These are phyloP conservation scores for Glebionis coronaria DNA, from an alignment of 129 eudicot species.

Conservation along the genomic window DNA sequence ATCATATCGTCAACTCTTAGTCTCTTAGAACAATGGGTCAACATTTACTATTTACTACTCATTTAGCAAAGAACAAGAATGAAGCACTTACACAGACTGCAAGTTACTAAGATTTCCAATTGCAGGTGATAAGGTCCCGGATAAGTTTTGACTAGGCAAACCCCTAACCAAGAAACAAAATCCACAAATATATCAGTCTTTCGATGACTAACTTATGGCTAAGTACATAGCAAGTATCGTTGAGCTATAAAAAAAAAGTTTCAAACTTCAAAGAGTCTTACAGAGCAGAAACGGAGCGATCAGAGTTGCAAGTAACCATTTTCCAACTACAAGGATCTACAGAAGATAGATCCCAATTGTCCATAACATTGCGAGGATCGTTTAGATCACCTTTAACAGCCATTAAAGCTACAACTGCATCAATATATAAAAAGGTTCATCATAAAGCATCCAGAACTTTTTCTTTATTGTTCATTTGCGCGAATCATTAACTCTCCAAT, in stretches of 20 bases:
- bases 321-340: constrained; percentile 99
- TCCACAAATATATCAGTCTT: constrained; percentile 15
- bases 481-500: neutral
- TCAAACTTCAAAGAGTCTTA: constrained; percentile 38
- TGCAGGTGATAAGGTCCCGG: constrained; percentile 81
- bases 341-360: constrained; percentile 89
- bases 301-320: constrained; percentile 82
- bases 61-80: neutral
- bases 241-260: neutral
- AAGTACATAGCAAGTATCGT: neutral
- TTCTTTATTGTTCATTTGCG: constrained; percentile 1
- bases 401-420: constrained; percentile 92
- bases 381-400: constrained; percentile 62
- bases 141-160: constrained; percentile 81
- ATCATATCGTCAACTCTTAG: constrained; percentile 5
- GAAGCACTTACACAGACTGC: constrained; percentile 76
- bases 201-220: neutral
- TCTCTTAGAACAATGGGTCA: neutral
- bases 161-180: constrained; percentile 48
- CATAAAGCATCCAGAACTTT: constrained; percentile 2
- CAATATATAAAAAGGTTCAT: neutral
- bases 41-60: neutral
- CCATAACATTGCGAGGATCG: constrained; percentile 85
- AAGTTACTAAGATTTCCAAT: constrained; percentile 85
- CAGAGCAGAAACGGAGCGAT: constrained; percentile 91